phyloP scores from a whole-genome alignment of 306 rosid species.

The Hippophae tibetana region DNA sequence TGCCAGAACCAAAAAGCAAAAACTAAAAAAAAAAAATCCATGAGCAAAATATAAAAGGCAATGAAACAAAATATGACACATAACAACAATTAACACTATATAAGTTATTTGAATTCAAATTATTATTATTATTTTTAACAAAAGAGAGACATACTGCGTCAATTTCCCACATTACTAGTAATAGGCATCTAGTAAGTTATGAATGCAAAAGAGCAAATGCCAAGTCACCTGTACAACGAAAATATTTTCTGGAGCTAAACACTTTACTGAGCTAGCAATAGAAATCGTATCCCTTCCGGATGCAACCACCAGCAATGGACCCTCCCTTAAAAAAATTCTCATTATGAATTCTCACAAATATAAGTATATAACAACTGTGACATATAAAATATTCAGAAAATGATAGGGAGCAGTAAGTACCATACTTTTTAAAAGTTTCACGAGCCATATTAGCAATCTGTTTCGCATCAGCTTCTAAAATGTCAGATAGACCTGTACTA shows the following conservation, averaged over 20 bases:
- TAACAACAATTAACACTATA: neutral
- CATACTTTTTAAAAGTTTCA: constrained; percentile 51
- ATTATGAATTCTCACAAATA: neutral
- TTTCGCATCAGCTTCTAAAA: constrained; percentile 75
- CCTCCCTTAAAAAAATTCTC: constrained; percentile 41
- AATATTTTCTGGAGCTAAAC: constrained; percentile 79
- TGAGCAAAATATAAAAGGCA: neutral
- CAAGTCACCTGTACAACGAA: constrained; percentile 81
- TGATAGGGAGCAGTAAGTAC: neutral
- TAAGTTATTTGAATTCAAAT: neutral
- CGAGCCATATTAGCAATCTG: constrained; percentile 65
- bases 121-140: neutral
- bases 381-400: neutral
- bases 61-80: neutral
- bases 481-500: constrained; percentile 41
- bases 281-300: constrained; percentile 78
- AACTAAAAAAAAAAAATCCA: no score
- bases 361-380: neutral
- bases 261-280: constrained; percentile 70
- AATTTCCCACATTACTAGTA: neutral
- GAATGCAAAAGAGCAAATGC: constrained; percentile 7
- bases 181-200: neutral
- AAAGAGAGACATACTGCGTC: neutral
- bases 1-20: neutral
- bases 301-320: constrained; percentile 80